phyloP scores from a whole-genome alignment of 768 basidiomycete species.

The Gyrodon lividus region DNA sequence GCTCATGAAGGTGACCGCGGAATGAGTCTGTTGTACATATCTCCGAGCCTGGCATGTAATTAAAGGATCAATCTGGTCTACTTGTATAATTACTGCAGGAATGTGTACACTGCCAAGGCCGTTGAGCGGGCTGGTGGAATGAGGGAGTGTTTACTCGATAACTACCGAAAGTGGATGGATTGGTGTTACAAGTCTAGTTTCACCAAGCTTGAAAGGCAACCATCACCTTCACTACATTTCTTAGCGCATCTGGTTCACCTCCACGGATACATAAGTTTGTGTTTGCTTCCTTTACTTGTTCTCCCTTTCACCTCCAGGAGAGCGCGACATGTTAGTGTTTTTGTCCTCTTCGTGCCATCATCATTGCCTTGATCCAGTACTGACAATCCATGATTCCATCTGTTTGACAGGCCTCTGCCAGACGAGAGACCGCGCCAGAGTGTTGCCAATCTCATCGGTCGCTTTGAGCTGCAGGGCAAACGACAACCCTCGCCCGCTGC shows the following conservation, averaged over 20 bases:
- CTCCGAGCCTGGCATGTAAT: background rate
- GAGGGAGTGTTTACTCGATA: background rate
- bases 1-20: slow-evolving; percentile 9
- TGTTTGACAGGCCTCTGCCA: slow-evolving; percentile 67
- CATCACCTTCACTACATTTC: slow-evolving; percentile 22
- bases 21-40: background rate
- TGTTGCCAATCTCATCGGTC: slow-evolving; percentile 88
- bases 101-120: slow-evolving; percentile 12
- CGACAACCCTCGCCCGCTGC: slow-evolving; percentile 45
- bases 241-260: slow-evolving; percentile 2
- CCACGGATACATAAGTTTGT: slow-evolving; percentile 11
- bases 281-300: slow-evolving; percentile 11
- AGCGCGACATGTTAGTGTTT: slow-evolving; percentile 29
- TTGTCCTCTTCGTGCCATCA: slow-evolving; percentile 1
- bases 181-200: too few relatives aligned
- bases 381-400: slow-evolving; percentile 11
- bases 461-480: slow-evolving; percentile 82
- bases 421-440: slow-evolving; percentile 86
- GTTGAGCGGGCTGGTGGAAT: background rate
- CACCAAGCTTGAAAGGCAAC: slow-evolving; percentile 21
- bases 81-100: background rate
- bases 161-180: slow-evolving; percentile 21
- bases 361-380: slow-evolving; percentile 6
- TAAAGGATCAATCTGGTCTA: background rate
- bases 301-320: slow-evolving; percentile 16